These are phyloP conservation scores for Parascedosporium putredinis DNA, from an alignment of 2,329 filamentous ascomycete genomes.

Conservation along the genomic window DNA sequence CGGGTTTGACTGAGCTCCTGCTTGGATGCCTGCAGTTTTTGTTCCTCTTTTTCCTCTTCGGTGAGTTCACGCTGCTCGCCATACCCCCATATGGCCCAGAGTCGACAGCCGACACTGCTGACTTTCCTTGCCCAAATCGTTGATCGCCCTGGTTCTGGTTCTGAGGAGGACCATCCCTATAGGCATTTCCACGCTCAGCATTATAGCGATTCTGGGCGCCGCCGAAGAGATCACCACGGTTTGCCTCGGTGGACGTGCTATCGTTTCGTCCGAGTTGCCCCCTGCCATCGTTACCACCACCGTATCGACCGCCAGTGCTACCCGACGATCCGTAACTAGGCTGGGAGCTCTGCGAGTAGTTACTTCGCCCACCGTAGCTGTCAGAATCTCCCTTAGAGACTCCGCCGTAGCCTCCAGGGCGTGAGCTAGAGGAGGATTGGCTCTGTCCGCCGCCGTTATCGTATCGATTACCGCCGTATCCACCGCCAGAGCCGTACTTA, in stretches of 20 bases:
- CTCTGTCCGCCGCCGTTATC: conserved; percentile 25
- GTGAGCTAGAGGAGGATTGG: conserved; percentile 15
- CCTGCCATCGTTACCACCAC: background rate
- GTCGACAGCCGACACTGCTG: background rate
- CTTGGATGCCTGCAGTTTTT: conserved; percentile 55
- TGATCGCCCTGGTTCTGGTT: no score
- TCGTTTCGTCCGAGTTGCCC: background rate
- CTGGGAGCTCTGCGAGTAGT: background rate
- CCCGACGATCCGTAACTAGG: background rate
- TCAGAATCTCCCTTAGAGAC: conserved; percentile 32
- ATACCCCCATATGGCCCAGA: conserved; percentile 37
- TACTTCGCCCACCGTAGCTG: background rate
- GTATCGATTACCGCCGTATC: conserved; percentile 45
- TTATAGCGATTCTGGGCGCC: conserved; percentile 41
- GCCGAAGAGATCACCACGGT: conserved; percentile 54
- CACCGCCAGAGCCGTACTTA: conserved; percentile 34
- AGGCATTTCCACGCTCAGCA: conserved; percentile 21
- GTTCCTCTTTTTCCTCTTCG: conserved; percentile 65
- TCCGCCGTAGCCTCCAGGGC: conserved; percentile 51
- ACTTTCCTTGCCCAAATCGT: background rate
- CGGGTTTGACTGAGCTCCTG: conserved; percentile 38
- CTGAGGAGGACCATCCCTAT: background rate
- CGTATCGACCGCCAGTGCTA: background rate
- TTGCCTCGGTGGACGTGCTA: conserved; percentile 23
- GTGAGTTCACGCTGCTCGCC: conserved; percentile 69